A percentile compares a stretch with the other conserved stretches of the same genome.
phyloP scores from a whole-genome alignment of 495 filamentous ascomycete species.

The Hypomontagnella submonticulosa region DNA sequence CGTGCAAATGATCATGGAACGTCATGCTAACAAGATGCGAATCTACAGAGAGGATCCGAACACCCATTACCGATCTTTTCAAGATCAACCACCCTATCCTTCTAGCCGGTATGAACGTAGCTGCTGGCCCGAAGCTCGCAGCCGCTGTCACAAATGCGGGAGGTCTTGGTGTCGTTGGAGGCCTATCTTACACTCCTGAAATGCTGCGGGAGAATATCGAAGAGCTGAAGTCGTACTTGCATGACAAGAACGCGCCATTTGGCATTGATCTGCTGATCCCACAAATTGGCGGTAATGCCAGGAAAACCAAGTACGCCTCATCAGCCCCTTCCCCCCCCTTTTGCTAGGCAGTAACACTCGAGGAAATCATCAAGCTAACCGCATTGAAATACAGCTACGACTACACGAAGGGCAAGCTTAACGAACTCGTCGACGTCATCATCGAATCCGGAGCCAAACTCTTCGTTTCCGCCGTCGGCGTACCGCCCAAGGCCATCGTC shows the following conservation, averaged over 20 bases:
- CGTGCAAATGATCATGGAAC: not conserved
- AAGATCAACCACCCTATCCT: constrained; percentile 97
- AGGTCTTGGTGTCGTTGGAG: constrained; percentile 95
- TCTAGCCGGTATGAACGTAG: constrained; percentile 99
- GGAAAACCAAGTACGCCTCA: constrained; percentile 86
- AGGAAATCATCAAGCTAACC: constrained; percentile 27
- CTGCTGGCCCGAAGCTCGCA: constrained; percentile 95
- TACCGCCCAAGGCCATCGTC: constrained; percentile 88
- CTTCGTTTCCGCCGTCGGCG: constrained; percentile 96
- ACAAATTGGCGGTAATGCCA: constrained; percentile 90
- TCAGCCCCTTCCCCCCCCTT: not conserved
- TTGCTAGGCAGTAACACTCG: not conserved
- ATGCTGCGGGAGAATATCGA: constrained; percentile 96
- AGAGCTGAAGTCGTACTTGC: constrained; percentile 89
- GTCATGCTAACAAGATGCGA: constrained; percentile 38
- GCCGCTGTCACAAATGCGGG: constrained; percentile 98
- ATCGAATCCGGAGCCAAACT: constrained; percentile 90
- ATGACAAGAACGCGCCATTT: constrained; percentile 97
- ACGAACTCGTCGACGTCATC: constrained; percentile 89
- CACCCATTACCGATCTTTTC: constrained; percentile 90
- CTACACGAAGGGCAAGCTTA: constrained; percentile 98
- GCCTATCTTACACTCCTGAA: constrained; percentile 94
- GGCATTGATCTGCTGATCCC: constrained; percentile 95
- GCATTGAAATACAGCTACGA: constrained; percentile 77
- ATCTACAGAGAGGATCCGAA: constrained; percentile 80